A percentile compares a stretch with the other conserved stretches of the same genome.
Evolutionary conservation across 805 yeast genomes (phyloP).

Genomic region (Schizosaccharomyces osmophilus): DNA sequence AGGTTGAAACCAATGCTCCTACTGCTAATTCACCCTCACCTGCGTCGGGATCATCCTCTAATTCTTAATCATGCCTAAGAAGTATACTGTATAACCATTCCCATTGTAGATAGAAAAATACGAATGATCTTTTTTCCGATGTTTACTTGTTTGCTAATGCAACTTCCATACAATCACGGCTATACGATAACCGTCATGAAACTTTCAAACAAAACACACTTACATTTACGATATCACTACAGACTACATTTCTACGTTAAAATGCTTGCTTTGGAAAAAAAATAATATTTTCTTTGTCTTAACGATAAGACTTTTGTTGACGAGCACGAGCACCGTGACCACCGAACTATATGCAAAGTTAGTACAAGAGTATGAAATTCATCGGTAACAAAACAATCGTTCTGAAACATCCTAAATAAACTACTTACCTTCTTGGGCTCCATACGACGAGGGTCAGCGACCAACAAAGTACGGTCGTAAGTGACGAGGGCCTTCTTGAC

Average conservation of each 20-base stretch:
- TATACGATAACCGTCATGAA: too few species aligned
- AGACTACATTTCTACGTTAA: not conserved
- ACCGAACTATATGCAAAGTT: conserved; percentile 39
- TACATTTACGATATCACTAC: too few species aligned
- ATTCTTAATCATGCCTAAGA: not conserved
- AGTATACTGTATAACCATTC: not conserved
- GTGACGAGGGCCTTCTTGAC: conserved; percentile 91
- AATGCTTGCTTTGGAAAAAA: not conserved
- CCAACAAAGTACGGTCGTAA: conserved; percentile 97
- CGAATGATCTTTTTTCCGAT: not conserved
- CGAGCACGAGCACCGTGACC: conserved; percentile 99
- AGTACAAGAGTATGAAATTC: not conserved
- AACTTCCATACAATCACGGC: too few species aligned
- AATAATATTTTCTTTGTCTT: conserved; percentile 14
- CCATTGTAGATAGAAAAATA: not conserved
- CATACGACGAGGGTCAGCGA: conserved; percentile 98
- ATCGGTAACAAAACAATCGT: not conserved
- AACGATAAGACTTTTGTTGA: conserved; percentile 99
- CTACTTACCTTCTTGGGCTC: conserved; percentile 72
- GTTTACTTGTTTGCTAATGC: too few species aligned
- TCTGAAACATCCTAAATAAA: conserved; percentile 2
- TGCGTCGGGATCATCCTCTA: too few species aligned
- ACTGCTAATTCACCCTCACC: too few species aligned
- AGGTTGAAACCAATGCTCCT: too few species aligned
- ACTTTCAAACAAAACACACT: too few species aligned